Percentiles rank a stretch among this genome's conserved stretches.
These are phyloP conservation scores for Talaromyces sp. DNA, from an alignment of 2,329 filamentous ascomycete genomes.

Conservation along the genomic window DNA sequence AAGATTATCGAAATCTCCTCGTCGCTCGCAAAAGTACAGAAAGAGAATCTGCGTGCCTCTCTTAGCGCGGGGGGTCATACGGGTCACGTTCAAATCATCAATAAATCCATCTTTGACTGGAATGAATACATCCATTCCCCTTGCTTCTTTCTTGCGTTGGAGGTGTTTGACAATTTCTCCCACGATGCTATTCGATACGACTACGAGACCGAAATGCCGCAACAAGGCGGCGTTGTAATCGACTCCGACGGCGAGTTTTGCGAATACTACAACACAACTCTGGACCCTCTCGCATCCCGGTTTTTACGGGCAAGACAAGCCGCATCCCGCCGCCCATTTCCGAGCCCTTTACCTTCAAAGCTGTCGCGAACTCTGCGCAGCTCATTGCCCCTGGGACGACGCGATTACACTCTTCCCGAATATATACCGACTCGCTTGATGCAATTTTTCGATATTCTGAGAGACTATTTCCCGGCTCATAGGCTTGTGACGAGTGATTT, in stretches of 20 bases:
- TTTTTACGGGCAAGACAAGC: slow-evolving; percentile 82
- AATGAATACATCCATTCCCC: slow-evolving; percentile 79
- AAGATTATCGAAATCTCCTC: slow-evolving; percentile 94
- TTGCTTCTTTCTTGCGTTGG: slow-evolving; percentile 96
- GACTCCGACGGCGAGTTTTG: slow-evolving; percentile 84
- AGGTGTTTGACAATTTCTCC: slow-evolving; percentile 98
- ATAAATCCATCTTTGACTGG: slow-evolving; percentile 95
- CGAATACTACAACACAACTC: slow-evolving; percentile 79
- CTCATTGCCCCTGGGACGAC: slow-evolving; percentile 62
- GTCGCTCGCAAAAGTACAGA: slow-evolving; percentile 74
- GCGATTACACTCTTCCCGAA: slow-evolving; percentile 77
- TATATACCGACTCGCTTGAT: slow-evolving; percentile 93
- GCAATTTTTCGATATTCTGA: slow-evolving; percentile 93
- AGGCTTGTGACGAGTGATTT: slow-evolving; percentile 89
- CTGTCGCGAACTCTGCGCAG: slow-evolving; percentile 61
- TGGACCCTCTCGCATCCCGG: slow-evolving; percentile 78
- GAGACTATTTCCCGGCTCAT: slow-evolving; percentile 84
- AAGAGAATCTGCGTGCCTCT: slow-evolving; percentile 63
- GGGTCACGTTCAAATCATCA: slow-evolving; percentile 89
- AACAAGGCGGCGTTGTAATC: slow-evolving; percentile 86
- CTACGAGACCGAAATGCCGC: slow-evolving; percentile 70
- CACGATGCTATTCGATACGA: slow-evolving; percentile 95
- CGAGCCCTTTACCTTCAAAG: slow-evolving; percentile 45
- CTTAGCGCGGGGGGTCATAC: slow-evolving; percentile 71
- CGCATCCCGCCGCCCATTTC: slow-evolving; percentile 52